phyloP scores from a whole-genome alignment of 225 moss, liverwort and hornwort genomes.

The Ulota crispa region DNA sequence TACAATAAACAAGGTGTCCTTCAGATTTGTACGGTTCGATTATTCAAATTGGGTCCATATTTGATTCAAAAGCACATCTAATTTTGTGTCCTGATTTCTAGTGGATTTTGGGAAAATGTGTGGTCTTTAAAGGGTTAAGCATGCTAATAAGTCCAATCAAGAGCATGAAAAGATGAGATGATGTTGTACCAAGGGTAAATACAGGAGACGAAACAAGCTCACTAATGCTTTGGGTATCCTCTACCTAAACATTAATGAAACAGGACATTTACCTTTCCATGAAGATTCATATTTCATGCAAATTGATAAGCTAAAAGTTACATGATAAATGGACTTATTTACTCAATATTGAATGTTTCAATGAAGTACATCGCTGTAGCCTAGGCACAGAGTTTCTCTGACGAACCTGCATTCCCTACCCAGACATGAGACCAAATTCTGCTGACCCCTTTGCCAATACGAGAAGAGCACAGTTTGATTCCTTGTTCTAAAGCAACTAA shows the following conservation, averaged over 20 bases:
- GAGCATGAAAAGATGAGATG: neutral
- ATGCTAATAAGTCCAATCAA: neutral
- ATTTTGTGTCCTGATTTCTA: no score
- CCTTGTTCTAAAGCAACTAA: conserved; percentile 26
- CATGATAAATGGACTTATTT: neutral
- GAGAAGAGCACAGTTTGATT: conserved; percentile 4
- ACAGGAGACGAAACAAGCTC: neutral
- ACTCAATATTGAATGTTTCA: neutral
- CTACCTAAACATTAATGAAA: no score
- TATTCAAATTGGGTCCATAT: no score
- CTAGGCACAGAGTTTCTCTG: conserved; percentile 13
- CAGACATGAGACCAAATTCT: neutral
- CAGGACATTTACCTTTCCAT: no score
- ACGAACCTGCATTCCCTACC: neutral
- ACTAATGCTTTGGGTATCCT: neutral
- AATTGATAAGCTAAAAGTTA: neutral
- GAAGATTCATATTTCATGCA: neutral
- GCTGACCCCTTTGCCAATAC: neutral
- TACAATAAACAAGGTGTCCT: no score
- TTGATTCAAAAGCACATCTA: no score
- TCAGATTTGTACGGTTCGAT: no score
- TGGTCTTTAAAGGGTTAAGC: no score
- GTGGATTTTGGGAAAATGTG: no score
- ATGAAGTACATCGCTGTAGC: conserved; percentile 8
- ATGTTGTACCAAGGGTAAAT: neutral